Percentiles rank a stretch among this genome's conserved stretches.
These are phyloP conservation scores for Albophoma yamanashiensis DNA, from an alignment of 2,329 filamentous ascomycete genomes.

Conservation along the genomic window DNA sequence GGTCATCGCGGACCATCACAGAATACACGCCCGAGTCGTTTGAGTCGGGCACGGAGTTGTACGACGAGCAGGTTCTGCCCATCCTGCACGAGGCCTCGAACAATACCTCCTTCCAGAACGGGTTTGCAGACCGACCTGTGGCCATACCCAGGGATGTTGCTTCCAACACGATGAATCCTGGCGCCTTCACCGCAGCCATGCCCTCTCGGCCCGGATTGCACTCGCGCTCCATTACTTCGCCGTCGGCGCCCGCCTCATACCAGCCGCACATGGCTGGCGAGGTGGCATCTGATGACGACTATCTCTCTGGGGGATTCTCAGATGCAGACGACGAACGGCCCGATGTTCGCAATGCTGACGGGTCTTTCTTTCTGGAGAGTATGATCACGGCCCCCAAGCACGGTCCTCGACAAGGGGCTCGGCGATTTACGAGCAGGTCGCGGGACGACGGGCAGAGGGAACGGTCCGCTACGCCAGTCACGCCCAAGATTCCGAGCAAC, in stretches of 20 bases:
- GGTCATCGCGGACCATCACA: constrained; percentile 52
- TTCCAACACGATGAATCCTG: constrained; percentile 52
- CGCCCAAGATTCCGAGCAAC: constrained; percentile 28
- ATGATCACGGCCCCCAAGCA: constrained; percentile 51
- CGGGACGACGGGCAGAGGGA: constrained; percentile 21
- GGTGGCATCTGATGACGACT: constrained; percentile 67
- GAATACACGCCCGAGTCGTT: constrained; percentile 55
- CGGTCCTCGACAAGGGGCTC: constrained; percentile 35
- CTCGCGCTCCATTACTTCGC: constrained; percentile 75
- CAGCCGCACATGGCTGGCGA: constrained; percentile 44
- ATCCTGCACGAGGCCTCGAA: constrained; percentile 81
- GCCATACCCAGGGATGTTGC: constrained; percentile 49
- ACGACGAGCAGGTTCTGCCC: constrained; percentile 86
- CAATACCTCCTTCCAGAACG: constrained; percentile 75
- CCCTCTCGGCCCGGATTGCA: constrained; percentile 58
- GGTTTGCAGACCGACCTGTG: constrained; percentile 65
- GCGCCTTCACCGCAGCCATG: constrained; percentile 38
- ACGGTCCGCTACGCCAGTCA: constrained; percentile 25
- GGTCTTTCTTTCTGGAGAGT: constrained; percentile 46
- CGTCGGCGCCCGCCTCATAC: constrained; percentile 47
- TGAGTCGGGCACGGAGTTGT: constrained; percentile 70
- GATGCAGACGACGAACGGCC: constrained; percentile 58
- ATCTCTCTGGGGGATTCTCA: constrained; percentile 62
- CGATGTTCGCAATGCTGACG: constrained; percentile 26
- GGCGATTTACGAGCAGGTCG: constrained; percentile 19